Conservation (phyloP, 2,329 filamentous ascomycete genomes). For the Pseudocercospora pini-densiflorae region DNA sequence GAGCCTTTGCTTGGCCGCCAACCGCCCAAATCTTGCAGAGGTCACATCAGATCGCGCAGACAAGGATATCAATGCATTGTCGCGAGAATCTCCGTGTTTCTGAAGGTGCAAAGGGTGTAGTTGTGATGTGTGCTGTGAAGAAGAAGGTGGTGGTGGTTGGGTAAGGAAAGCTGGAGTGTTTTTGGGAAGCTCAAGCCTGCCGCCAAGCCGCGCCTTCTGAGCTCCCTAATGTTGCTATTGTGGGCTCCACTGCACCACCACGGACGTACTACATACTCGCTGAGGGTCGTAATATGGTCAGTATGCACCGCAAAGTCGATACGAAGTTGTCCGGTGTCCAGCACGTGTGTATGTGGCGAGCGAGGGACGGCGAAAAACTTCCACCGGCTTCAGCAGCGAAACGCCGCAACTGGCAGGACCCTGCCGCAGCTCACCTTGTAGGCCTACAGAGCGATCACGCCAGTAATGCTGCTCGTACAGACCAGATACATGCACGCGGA, state of each 20-base stretch:
- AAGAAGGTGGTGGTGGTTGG: conserved; percentile 12
- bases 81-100: not conserved
- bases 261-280: not conserved
- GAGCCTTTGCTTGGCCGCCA: conserved; percentile 7
- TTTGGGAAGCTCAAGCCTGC: conserved; percentile 13
- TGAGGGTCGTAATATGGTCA: not conserved
- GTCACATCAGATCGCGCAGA: not conserved
- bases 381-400: not conserved
- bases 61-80: conserved; percentile 8
- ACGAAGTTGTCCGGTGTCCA: not conserved
- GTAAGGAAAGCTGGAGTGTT: conserved; percentile 10
- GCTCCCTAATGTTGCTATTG: not conserved
- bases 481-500: not conserved
- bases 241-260: not conserved
- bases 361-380: not conserved
- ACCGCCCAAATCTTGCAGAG: conserved; percentile 1
- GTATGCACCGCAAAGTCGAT: not conserved
- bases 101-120: conserved; percentile 2
- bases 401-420: not conserved
- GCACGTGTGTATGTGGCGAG: not conserved
- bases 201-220: conserved; percentile 14
- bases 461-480: not conserved
- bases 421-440: not conserved
- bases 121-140: conserved; percentile 8
- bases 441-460: not conserved